Evolutionary conservation across 257 asterid species (phyloP), one percentile per base, ranked within the genome.

Genomic region (Plectranthus barbatus): DNA sequence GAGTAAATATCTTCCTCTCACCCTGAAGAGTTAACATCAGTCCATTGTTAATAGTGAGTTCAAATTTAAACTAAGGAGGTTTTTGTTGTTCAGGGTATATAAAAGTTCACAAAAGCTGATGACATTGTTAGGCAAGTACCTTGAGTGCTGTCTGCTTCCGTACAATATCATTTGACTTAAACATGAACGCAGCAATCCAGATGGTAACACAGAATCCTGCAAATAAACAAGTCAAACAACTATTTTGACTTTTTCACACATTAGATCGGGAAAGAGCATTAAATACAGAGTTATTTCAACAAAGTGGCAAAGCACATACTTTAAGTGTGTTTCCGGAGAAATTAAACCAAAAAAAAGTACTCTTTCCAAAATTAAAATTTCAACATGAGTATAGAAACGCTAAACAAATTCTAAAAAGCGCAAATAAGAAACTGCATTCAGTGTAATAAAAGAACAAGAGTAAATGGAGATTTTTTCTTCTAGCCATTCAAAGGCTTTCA

Each of bases 141-240:
- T 90, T 87, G 56, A 90, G 87, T 40, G 97, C 87, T 34, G 96
- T 87, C 81, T 90, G 96, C 79, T 79, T 87, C 72, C 85, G 77
- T 20, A 90, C 81, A 64, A 90, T 66, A 77, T 83, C 96, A 75
- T 90, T 90, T 7, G 96, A 90, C 83, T 87, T 90, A 66, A 87
- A 87, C 96, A 90, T 80, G 65, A 87, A 74, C 5, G 83, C 93
- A 80, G 97, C 88, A 62, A 90, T 69, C 87, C 85, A 85, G 55
- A 90, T 85, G 61, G 94, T 79, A 29, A 78, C 86, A 68, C 77
- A 69, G 67, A 88, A 86, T 54, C 96, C 96, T 88, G 88, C 70
- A 72, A 55, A 51, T 56, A 36, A 66, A 39, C 51, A 48, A 58
- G 54, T 53, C 64, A 46, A 74, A 57, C 15, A 42, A 18, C 46